phyloP scores from a whole-genome alignment of 2,329 filamentous ascomycete species.

The Colletotrichum phormii region DNA sequence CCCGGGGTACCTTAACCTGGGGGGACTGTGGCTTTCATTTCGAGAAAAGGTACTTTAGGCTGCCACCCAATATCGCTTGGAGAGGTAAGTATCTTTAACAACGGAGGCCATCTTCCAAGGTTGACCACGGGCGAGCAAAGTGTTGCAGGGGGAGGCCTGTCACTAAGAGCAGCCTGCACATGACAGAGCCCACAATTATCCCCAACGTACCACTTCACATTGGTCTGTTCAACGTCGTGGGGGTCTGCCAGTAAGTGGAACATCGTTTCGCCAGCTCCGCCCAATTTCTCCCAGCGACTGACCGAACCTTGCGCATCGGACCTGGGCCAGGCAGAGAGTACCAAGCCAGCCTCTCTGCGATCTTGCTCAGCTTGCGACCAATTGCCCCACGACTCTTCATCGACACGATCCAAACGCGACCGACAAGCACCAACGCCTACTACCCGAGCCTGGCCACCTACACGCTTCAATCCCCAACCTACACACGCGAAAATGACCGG shows the following conservation, averaged over 20 bases:
- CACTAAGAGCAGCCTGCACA: neutral
- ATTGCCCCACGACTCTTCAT: slow-evolving; percentile 8
- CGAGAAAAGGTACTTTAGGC: neutral
- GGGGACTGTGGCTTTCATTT: neutral
- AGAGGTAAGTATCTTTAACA: neutral
- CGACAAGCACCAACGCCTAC: neutral
- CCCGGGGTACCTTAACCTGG: slow-evolving; percentile 2
- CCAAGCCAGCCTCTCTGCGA: slow-evolving; percentile 13
- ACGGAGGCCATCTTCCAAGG: neutral
- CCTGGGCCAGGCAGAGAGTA: slow-evolving; percentile 5
- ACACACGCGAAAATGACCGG: slow-evolving; percentile 61
- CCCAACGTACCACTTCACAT: neutral
- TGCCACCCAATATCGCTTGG: neutral
- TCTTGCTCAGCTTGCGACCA: neutral
- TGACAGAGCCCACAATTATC: neutral
- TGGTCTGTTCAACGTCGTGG: neutral
- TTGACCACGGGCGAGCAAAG: neutral
- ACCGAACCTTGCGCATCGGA: slow-evolving; percentile 5
- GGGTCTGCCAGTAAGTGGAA: neutral
- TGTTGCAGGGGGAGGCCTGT: neutral
- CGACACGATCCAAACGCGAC: neutral
- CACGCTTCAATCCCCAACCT: neutral
- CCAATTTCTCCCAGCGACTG: slow-evolving; percentile 5
- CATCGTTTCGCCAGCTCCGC: slow-evolving; percentile 26
- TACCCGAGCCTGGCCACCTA: neutral